These are phyloP conservation scores for Theobroma cacao DNA, from an alignment of 345 rosid species.

Conservation along the genomic window DNA sequence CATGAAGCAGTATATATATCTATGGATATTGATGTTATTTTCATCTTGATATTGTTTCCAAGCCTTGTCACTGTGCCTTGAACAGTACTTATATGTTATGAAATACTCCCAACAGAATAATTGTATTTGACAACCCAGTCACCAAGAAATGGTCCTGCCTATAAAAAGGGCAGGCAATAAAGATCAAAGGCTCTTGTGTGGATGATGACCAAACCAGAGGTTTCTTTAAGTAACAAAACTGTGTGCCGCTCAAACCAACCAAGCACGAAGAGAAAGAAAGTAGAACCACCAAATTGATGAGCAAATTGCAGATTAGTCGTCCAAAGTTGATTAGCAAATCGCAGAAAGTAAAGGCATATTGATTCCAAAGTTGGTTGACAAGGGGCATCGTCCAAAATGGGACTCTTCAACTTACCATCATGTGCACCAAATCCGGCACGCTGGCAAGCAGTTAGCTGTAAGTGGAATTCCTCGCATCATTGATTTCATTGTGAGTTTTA, in stretches of 20 bases:
- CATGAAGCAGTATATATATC: neutral
- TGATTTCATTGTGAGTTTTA: neutral
- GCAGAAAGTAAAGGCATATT: no score
- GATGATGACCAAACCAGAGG: neutral
- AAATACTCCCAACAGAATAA: neutral
- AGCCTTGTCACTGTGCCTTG: no score
- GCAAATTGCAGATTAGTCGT: neutral
- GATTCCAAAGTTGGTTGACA: neutral
- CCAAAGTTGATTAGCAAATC: neutral
- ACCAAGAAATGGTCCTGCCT: no score
- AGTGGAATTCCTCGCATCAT: conserved; percentile 39
- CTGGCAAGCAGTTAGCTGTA: conserved; percentile 57
- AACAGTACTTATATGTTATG: no score
- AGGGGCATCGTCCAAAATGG: neutral
- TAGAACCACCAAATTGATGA: neutral
- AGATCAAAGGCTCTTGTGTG: neutral
- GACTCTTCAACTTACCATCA: neutral
- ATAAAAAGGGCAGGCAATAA: no score
- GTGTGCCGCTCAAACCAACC: neutral
- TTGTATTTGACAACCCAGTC: no score
- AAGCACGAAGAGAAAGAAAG: neutral
- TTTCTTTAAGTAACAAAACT: neutral
- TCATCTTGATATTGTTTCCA: no score
- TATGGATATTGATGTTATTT: conserved; percentile 49
- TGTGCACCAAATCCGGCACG: no score